Conservation (phyloP, 495 filamentous ascomycete species). For the Penicillium psychrofluorescens region DNA sequence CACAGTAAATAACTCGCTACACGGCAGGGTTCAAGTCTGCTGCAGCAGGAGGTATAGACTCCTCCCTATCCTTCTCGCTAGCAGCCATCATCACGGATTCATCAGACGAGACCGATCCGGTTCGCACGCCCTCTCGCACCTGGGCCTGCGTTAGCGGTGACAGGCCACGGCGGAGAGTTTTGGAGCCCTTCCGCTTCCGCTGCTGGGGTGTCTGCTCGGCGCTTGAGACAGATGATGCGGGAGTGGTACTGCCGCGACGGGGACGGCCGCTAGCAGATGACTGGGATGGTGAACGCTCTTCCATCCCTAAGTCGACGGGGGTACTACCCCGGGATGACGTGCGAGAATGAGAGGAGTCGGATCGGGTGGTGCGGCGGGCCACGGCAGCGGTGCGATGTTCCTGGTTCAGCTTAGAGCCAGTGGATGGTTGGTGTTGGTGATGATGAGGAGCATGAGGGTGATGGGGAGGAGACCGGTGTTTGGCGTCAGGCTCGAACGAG, state of each 20-base stretch:
- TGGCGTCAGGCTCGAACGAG: slow-evolving; percentile 12
- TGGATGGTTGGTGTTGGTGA: slow-evolving; percentile 27
- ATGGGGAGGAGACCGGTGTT: slow-evolving; percentile 18
- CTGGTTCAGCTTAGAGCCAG: slow-evolving; percentile 25
- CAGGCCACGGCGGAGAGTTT: slow-evolving; percentile 26
- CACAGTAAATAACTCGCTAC: neutral
- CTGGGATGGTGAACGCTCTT: slow-evolving; percentile 34
- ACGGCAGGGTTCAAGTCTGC: slow-evolving; percentile 3
- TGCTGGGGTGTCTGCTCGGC: slow-evolving; percentile 23
- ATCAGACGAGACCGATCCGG: slow-evolving; percentile 32
- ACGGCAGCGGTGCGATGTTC: slow-evolving; percentile 24
- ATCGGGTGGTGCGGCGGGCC: slow-evolving; percentile 28
- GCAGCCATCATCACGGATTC: slow-evolving; percentile 21
- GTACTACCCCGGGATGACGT: slow-evolving; percentile 45
- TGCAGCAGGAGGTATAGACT: slow-evolving; percentile 10
- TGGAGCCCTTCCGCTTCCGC: slow-evolving; percentile 30
- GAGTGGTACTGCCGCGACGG: slow-evolving; percentile 27
- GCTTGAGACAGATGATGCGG: slow-evolving; percentile 13
- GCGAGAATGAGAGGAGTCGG: slow-evolving; percentile 39
- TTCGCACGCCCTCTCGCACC: slow-evolving; percentile 32
- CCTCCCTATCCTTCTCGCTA: slow-evolving; percentile 19
- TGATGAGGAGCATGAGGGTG: slow-evolving; percentile 19
- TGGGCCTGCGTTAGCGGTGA: slow-evolving; percentile 40
- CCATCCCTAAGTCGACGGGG: slow-evolving; percentile 22
- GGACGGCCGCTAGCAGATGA: slow-evolving; percentile 27